These are phyloP conservation scores for Gastrolobium bilobum DNA, from an alignment of 306 rosid genomes.

Conservation along the genomic window DNA sequence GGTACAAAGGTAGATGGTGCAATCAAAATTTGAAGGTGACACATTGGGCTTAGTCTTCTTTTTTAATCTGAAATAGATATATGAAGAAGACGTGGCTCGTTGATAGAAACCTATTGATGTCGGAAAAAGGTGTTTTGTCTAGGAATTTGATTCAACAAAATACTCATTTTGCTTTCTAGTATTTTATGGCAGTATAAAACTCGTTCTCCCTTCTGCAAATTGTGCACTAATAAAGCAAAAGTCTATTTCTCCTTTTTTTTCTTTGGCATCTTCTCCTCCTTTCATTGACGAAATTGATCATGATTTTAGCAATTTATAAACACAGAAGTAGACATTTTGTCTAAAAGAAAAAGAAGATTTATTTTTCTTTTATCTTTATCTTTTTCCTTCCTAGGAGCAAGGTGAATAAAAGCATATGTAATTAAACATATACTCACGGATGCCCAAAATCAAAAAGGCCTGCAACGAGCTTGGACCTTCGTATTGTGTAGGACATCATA, in stretches of 20 bases:
- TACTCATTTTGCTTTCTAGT: neutral
- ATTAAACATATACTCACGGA: neutral
- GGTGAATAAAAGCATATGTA: neutral
- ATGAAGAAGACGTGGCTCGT: neutral
- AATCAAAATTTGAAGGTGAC: neutral
- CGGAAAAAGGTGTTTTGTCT: neutral
- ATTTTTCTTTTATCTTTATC: neutral
- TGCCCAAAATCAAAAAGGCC: neutral
- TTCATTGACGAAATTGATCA: neutral
- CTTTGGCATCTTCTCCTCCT: neutral
- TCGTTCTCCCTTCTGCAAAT: neutral
- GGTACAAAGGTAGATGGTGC: neutral
- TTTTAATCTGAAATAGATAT: neutral
- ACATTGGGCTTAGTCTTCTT: neutral
- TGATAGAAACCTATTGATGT: neutral
- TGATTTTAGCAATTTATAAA: neutral
- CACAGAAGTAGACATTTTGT: neutral
- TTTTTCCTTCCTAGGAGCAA: neutral
- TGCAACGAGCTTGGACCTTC: slow-evolving; percentile 14
- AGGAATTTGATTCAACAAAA: neutral
- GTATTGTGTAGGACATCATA: neutral
- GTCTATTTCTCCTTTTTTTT: slow-evolving; percentile 8
- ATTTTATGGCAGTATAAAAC: neutral
- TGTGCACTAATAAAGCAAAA: neutral
- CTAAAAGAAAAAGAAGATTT: neutral